Conservation (phyloP, 2,329 filamentous ascomycete genomes). For the Cryphonectria radicalis region DNA sequence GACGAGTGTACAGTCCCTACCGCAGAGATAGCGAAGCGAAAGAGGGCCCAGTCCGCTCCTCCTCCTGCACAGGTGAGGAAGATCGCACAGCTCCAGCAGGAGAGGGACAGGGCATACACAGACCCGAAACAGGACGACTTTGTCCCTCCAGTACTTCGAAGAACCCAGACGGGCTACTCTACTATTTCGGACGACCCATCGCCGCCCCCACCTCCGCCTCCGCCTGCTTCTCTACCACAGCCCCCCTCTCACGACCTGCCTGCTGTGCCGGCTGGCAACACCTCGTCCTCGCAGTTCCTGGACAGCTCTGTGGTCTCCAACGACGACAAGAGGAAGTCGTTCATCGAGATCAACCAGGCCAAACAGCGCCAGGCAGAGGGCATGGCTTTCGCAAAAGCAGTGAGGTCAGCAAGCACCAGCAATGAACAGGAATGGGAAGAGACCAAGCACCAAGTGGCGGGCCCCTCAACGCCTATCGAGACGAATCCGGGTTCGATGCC, state of each 20-base stretch:
- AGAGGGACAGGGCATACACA: conserved; percentile 35
- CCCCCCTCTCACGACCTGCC: conserved; percentile 27
- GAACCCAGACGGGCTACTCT: conserved; percentile 62
- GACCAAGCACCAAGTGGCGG: conserved; percentile 27
- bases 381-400: conserved; percentile 59
- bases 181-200: conserved; percentile 36
- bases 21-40: conserved; percentile 69
- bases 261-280: conserved; percentile 40
- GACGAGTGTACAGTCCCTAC: conserved; percentile 79
- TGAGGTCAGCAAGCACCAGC: conserved; percentile 41
- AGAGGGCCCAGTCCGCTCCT: conserved; percentile 45
- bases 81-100: conserved; percentile 36
- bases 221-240: conserved; percentile 9
- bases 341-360: conserved; percentile 62
- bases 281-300: conserved; percentile 40
- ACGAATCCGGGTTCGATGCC: conserved; percentile 31
- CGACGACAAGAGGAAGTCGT: conserved; percentile 60
- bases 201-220: conserved; percentile 22
- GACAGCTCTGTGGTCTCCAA: conserved; percentile 41
- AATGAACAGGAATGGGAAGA: conserved; percentile 39
- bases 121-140: conserved; percentile 53
- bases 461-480: conserved; percentile 32
- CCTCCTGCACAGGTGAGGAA: conserved; percentile 37
- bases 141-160: conserved; percentile 56
- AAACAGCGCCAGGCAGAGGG: conserved; percentile 66